Percentiles rank a stretch among this genome's conserved stretches.
Evolutionary conservation across 1,284 basidiomycete genomes (phyloP).

Genomic region (Austropuccinia psidii): DNA sequence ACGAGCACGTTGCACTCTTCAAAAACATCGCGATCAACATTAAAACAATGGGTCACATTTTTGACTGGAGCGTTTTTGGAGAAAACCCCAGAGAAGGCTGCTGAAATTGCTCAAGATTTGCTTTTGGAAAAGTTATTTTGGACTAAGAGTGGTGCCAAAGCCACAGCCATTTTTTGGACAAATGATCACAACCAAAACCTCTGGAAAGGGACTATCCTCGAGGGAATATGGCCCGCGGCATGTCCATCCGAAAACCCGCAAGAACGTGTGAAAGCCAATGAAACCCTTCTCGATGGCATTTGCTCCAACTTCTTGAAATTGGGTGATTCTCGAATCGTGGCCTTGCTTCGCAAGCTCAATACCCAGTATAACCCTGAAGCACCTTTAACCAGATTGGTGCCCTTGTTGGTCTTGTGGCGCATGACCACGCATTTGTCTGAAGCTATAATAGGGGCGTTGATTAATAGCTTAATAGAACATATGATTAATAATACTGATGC

Average conservation of each 20-base stretch:
- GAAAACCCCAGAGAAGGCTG: constrained; percentile 3
- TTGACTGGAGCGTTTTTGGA: constrained; percentile 17
- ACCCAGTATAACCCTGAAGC: not conserved
- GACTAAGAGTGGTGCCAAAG: constrained; percentile 30
- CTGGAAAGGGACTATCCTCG: constrained; percentile 33
- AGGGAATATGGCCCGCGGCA: constrained; percentile 8
- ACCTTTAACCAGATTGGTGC: constrained; percentile 13
- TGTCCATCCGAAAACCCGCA: not conserved
- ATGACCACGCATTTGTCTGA: not conserved
- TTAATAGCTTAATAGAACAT: constrained; percentile 23
- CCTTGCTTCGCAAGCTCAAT: constrained; percentile 13
- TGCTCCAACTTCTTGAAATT: constrained; percentile 2
- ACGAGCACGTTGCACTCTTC: not conserved
- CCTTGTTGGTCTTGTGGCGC: constrained; percentile 15
- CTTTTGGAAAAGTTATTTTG: constrained; percentile 19
- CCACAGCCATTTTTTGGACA: constrained; percentile 22
- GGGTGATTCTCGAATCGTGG: constrained; percentile 9
- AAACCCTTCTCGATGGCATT: constrained; percentile 7
- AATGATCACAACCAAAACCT: not conserved
- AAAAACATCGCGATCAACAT: constrained; percentile 12
- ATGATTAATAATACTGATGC: not conserved
- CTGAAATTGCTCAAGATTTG: constrained; percentile 23
- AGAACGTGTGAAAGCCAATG: constrained; percentile 17
- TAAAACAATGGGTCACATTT: constrained; percentile 18
- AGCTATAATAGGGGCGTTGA: not conserved